phyloP scores from a whole-genome alignment of 306 rosid genomes.

The Calophaca sinica region DNA sequence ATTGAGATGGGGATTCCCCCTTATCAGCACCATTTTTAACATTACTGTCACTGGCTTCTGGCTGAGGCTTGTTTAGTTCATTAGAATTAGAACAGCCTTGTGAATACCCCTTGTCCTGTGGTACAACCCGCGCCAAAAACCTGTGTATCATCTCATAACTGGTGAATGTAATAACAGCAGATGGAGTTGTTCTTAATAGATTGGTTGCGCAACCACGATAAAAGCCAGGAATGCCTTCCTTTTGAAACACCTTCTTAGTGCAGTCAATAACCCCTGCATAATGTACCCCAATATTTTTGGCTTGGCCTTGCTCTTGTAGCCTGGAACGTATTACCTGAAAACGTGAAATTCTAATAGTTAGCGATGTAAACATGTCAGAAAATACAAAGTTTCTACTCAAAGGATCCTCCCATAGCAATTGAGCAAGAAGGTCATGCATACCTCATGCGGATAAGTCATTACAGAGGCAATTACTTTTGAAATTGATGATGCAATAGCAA shows the following conservation, averaged over 20 bases:
- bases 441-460: constrained; percentile 94
- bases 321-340: constrained; percentile 84
- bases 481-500: constrained; percentile 81
- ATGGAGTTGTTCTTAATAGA: constrained; percentile 89
- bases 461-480: constrained; percentile 87
- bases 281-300: constrained; percentile 51
- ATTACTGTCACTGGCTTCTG: constrained; percentile 36
- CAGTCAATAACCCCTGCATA: constrained; percentile 86
- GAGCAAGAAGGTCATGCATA: constrained; percentile 41
- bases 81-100: constrained; percentile 45
- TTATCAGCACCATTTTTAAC: constrained; percentile 21
- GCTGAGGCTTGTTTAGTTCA: constrained; percentile 41
- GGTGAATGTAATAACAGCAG: constrained; percentile 93
- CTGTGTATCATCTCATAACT: constrained; percentile 91
- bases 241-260: constrained; percentile 75
- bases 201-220: constrained; percentile 92
- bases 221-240: constrained; percentile 87
- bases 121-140: constrained; percentile 60
- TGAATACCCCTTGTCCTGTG: constrained; percentile 50
- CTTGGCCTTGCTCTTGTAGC: constrained; percentile 97
- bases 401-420: not conserved
- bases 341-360: constrained; percentile 21
- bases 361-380: not conserved
- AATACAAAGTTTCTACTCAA: not conserved
- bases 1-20: constrained; percentile 57